Percentiles rank a stretch among this genome's conserved stretches.
Evolutionary conservation across 106 monocot genomes (phyloP).

Genomic region (Dendrobium catenatum): DNA sequence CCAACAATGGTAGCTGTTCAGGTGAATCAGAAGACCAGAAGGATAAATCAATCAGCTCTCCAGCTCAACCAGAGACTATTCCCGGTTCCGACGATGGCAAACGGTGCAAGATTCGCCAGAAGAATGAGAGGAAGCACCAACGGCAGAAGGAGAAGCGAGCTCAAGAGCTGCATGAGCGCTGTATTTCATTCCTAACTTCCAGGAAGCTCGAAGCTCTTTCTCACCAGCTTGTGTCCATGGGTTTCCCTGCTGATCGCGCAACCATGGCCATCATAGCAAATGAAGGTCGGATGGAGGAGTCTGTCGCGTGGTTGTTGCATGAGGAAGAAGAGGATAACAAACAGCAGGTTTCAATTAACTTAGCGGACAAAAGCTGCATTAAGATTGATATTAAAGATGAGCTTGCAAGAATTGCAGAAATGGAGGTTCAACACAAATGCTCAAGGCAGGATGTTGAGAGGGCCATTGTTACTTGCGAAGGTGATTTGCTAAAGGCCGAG

Average conservation of each 20-base stretch:
- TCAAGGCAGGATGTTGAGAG: slow-evolving; percentile 87
- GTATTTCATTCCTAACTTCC: slow-evolving; percentile 62
- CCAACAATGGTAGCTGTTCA: slow-evolving; percentile 74
- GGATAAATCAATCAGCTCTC: slow-evolving; percentile 29
- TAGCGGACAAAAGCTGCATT: slow-evolving; percentile 28
- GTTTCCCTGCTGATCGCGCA: slow-evolving; percentile 64
- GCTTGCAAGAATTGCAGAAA: slow-evolving; percentile 44
- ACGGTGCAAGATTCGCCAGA: slow-evolving; percentile 81
- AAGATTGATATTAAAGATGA: slow-evolving; percentile 83
- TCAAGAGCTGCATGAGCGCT: slow-evolving; percentile 71
- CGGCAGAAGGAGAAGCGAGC: slow-evolving; percentile 76
- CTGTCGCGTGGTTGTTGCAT: slow-evolving; percentile 70
- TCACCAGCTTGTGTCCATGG: slow-evolving; percentile 79
- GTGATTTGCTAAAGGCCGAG: slow-evolving; percentile 70
- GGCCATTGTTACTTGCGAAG: slow-evolving; percentile 65
- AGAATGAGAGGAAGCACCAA: slow-evolving; percentile 95
- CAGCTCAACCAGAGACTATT: slow-evolving; percentile 28
- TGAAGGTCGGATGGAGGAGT: slow-evolving; percentile 71
- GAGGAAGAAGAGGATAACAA: slow-evolving; percentile 32
- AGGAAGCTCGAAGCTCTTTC: slow-evolving; percentile 69
- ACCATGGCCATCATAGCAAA: slow-evolving; percentile 77
- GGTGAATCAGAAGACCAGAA: slow-evolving; percentile 81
- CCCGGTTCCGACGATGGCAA: slow-evolving; percentile 74
- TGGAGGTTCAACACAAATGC: slow-evolving; percentile 61
- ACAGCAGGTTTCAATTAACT: slow-evolving; percentile 22